A percentile compares a stretch with the other conserved stretches of the same genome.
Evolutionary conservation across 129 eudicot species (phyloP).

Genomic region (Escallonia rubra): DNA sequence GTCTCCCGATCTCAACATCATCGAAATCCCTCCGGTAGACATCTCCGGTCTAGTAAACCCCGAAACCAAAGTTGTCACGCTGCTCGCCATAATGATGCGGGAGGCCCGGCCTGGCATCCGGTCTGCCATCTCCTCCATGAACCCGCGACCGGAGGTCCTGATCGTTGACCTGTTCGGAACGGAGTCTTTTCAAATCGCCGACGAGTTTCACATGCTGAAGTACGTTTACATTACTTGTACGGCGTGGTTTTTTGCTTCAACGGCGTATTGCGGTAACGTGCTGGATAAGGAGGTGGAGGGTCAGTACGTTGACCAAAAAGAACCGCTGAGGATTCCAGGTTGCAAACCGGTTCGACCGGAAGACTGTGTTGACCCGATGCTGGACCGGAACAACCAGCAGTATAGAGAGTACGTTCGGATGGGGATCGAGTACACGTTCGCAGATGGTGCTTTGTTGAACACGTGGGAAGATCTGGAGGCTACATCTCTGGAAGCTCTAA

Average conservation of each 20-base stretch:
- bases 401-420: slow-evolving; percentile 28
- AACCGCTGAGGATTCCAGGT: slow-evolving; percentile 53
- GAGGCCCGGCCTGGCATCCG: slow-evolving; percentile 38
- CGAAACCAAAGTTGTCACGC: slow-evolving; percentile 30
- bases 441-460: slow-evolving; percentile 56
- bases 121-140: slow-evolving; percentile 31
- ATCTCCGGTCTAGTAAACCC: slow-evolving; percentile 29
- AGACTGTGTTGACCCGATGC: slow-evolving; percentile 51
- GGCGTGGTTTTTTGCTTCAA: slow-evolving; percentile 46
- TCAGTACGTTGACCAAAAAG: slow-evolving; percentile 40
- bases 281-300: slow-evolving; percentile 46
- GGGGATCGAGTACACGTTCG: slow-evolving; percentile 17
- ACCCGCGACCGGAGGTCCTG: slow-evolving; percentile 28
- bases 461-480: slow-evolving; percentile 66
- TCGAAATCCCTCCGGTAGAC: slow-evolving; percentile 44
- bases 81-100: slow-evolving; percentile 34
- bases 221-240: slow-evolving; percentile 36
- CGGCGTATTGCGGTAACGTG: slow-evolving; percentile 25
- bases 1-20: slow-evolving; percentile 9
- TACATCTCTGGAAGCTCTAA: slow-evolving; percentile 32
- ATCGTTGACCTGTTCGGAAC: slow-evolving; percentile 41
- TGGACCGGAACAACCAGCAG: slow-evolving; percentile 40
- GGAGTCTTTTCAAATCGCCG: slow-evolving; percentile 34
- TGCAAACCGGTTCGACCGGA: slow-evolving; percentile 54
- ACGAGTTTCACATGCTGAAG: slow-evolving; percentile 43